Evolutionary conservation across 495 filamentous ascomycete species (phyloP).

Genomic region (Trichoderma erinaceum): DNA sequence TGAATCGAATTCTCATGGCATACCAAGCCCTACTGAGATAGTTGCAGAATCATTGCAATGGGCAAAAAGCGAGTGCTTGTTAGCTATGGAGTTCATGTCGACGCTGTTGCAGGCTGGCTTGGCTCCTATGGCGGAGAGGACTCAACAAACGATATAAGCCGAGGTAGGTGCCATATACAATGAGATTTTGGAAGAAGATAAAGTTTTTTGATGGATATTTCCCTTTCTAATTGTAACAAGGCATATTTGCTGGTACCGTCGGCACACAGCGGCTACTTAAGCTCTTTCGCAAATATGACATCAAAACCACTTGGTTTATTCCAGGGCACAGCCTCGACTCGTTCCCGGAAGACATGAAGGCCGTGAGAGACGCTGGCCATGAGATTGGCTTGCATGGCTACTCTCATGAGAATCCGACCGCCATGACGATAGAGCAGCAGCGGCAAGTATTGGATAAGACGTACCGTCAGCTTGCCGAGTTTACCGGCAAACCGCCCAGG

Average conservation of each 20-base stretch:
- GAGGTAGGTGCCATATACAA: conserved; percentile 26
- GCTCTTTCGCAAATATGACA: conserved; percentile 71
- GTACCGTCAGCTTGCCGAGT: conserved; percentile 63
- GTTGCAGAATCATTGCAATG: conserved; percentile 28
- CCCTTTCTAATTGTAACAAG: neutral
- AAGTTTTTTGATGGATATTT: too few species aligned
- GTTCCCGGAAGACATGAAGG: conserved; percentile 68
- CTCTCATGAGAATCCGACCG: conserved; percentile 66
- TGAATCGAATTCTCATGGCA: too few species aligned
- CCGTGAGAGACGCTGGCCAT: conserved; percentile 68
- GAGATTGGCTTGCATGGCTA: conserved; percentile 76
- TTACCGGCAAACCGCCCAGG: conserved; percentile 67
- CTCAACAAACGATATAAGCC: conserved; percentile 44
- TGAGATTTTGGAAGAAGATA: conserved; percentile 12
- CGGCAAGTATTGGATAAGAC: conserved; percentile 71
- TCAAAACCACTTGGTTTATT: conserved; percentile 81
- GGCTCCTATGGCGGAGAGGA: conserved; percentile 35
- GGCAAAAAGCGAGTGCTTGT: conserved; percentile 50
- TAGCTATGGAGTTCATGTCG: conserved; percentile 39
- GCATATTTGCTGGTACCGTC: conserved; percentile 53
- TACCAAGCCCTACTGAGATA: too few species aligned
- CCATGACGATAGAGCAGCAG: conserved; percentile 71
- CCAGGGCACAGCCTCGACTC: conserved; percentile 73
- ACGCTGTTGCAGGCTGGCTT: conserved; percentile 44
- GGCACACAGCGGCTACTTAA: conserved; percentile 67